Percentiles rank a stretch among this genome's conserved stretches.
Conservation (phyloP, 2,329 filamentous ascomycete genomes). For the Fusarium buharicum region DNA sequence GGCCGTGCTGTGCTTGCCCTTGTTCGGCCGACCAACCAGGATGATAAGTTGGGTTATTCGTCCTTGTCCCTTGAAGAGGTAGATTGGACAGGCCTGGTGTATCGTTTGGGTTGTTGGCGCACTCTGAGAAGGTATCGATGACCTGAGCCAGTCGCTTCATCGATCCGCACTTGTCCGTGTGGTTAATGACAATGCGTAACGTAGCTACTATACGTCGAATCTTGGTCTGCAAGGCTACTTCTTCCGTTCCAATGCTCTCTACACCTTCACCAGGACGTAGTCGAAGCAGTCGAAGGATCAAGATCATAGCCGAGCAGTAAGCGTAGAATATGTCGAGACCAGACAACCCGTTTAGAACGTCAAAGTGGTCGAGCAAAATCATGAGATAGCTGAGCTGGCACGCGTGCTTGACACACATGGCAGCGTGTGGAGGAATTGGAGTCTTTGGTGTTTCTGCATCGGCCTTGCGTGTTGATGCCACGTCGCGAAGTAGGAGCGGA, state of each 20-base stretch:
- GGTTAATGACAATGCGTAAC: slow-evolving; percentile 35
- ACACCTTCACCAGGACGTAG: slow-evolving; percentile 1
- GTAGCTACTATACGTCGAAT: slow-evolving; percentile 20
- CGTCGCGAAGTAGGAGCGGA: slow-evolving; percentile 44
- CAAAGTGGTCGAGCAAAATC: slow-evolving; percentile 49
- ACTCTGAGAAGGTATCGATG: slow-evolving; percentile 45
- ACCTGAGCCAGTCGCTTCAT: slow-evolving; percentile 47
- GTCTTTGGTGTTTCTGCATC: neutral
- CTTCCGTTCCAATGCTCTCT: slow-evolving; percentile 3
- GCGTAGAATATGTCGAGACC: slow-evolving; percentile 52
- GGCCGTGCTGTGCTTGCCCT: slow-evolving; percentile 5
- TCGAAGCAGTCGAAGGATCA: slow-evolving; percentile 28
- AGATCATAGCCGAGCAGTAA: slow-evolving; percentile 49
- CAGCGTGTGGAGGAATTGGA: slow-evolving; percentile 11
- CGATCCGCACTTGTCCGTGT: slow-evolving; percentile 45
- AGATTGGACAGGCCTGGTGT: neutral
- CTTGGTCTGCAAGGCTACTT: slow-evolving; percentile 21
- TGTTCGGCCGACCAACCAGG: slow-evolving; percentile 7
- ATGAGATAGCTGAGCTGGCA: slow-evolving; percentile 48
- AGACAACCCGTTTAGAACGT: slow-evolving; percentile 49
- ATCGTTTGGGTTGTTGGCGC: slow-evolving; percentile 29
- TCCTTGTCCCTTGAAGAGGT: slow-evolving; percentile 6
- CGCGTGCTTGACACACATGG: slow-evolving; percentile 44
- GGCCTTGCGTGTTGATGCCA: slow-evolving; percentile 19
- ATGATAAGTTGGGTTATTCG: slow-evolving; percentile 2